Conservation (phyloP, 73 alveolate species). For the Stentor roeselii region DNA sequence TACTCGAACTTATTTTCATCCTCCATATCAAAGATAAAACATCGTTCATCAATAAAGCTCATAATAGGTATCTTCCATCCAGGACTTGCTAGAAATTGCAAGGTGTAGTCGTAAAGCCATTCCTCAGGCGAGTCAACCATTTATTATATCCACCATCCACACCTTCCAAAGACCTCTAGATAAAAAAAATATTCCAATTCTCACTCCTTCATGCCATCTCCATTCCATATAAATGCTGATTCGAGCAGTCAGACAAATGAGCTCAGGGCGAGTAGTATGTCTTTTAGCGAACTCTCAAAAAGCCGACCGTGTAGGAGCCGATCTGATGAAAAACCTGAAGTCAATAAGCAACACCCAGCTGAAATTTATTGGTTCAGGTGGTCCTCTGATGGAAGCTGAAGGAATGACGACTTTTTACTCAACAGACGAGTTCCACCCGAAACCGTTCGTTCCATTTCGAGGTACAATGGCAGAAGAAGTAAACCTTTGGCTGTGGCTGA, state of each 20-base stretch:
- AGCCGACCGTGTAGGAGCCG: conserved; percentile 32
- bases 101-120: conserved; percentile 67
- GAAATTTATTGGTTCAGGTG: conserved; percentile 28
- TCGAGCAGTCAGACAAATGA: not conserved
- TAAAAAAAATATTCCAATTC: too few relatives aligned
- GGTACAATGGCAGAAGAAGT: conserved; percentile 2
- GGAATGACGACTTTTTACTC: not conserved
- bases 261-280: conserved; percentile 17
- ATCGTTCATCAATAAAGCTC: conserved; percentile 68
- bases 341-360: not conserved
- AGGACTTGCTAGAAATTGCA: conserved; percentile 61
- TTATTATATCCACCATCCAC: too few relatives aligned
- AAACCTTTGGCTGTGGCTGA: conserved; percentile 27
- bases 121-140: conserved; percentile 33
- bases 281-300: conserved; percentile 27
- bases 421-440: conserved; percentile 20
- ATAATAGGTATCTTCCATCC: conserved; percentile 73
- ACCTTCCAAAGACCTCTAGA: too few relatives aligned
- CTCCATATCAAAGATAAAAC: conserved; percentile 79
- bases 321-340: conserved; percentile 12
- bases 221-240: not conserved
- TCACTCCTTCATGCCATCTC: too few relatives aligned
- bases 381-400: not conserved
- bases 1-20: conserved; percentile 79
- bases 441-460: conserved; percentile 28